phyloP scores from a whole-genome alignment of 257 asterid species.

The Solanum lignicaule region DNA sequence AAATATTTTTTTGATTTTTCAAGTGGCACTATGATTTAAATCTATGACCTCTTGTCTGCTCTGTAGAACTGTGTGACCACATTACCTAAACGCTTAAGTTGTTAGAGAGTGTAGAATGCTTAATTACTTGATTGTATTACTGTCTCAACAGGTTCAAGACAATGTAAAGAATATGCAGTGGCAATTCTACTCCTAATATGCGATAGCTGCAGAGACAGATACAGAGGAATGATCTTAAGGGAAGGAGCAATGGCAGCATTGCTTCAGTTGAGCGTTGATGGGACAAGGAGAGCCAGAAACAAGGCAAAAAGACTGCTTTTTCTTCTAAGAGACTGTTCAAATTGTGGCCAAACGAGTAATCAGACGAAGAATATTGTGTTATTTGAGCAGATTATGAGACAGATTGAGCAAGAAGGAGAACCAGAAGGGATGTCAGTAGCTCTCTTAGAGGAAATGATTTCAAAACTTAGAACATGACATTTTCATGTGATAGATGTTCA shows the following conservation, averaged over 20 bases:
- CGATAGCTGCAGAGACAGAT: constrained; percentile 45
- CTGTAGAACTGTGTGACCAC: neutral
- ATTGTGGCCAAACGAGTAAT: constrained; percentile 16
- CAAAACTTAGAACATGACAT: constrained; percentile 62
- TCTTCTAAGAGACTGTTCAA: constrained; percentile 53
- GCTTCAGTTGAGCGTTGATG: constrained; percentile 67
- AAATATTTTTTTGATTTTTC: neutral
- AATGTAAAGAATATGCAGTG: constrained; percentile 58
- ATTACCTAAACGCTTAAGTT: neutral
- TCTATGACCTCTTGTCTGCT: neutral
- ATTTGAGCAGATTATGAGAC: constrained; percentile 56
- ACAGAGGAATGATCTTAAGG: constrained; percentile 54
- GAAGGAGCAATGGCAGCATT: constrained; percentile 81
- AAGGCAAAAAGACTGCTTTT: constrained; percentile 58
- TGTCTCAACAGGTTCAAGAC: constrained; percentile 25
- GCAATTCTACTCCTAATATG: constrained; percentile 45
- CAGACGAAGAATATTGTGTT: constrained; percentile 26
- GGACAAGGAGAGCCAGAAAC: constrained; percentile 49
- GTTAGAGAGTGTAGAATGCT: neutral
- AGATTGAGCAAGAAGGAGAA: constrained; percentile 67
- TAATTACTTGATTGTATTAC: neutral
- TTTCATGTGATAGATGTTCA: neutral
- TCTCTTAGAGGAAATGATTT: constrained; percentile 72
- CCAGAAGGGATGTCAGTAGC: constrained; percentile 35
- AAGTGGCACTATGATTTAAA: neutral